Conservation (phyloP, 352 stramenopile species). For the Phytophthora hybrid region DNA sequence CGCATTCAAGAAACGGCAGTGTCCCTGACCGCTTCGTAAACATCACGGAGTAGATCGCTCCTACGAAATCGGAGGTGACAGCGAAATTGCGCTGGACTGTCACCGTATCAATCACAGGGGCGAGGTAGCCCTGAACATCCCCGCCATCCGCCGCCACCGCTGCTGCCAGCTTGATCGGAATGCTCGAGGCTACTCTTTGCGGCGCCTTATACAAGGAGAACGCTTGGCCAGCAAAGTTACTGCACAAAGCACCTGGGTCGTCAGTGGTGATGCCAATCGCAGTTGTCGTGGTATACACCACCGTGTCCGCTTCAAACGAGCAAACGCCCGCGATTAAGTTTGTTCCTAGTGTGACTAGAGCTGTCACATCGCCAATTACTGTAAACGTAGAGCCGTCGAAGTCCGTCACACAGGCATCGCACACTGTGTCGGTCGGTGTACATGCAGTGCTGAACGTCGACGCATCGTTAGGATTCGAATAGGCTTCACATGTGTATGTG, state of each 20-base stretch:
- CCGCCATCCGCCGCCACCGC: slow-evolving; percentile 48
- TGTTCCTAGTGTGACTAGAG: slow-evolving; percentile 11
- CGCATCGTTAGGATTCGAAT: slow-evolving; percentile 77
- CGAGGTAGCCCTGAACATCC: slow-evolving; percentile 56
- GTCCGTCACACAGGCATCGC: slow-evolving; percentile 64
- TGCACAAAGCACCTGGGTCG: slow-evolving; percentile 67
- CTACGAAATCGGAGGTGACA: slow-evolving; percentile 62
- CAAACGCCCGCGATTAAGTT: slow-evolving; percentile 66
- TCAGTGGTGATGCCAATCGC: slow-evolving; percentile 44
- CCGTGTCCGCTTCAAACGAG: slow-evolving; percentile 55
- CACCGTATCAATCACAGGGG: slow-evolving; percentile 63
- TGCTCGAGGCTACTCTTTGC: slow-evolving; percentile 37
- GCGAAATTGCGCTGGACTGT: slow-evolving; percentile 44
- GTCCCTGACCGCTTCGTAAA: slow-evolving; percentile 70
- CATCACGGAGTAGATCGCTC: slow-evolving; percentile 68
- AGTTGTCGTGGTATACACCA: slow-evolving; percentile 27
- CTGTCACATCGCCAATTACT: slow-evolving; percentile 31
- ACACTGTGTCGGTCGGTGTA: slow-evolving; percentile 45
- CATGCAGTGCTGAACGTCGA: slow-evolving; percentile 69
- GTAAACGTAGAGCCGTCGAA: slow-evolving; percentile 73
- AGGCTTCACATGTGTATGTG: slow-evolving; percentile 82
- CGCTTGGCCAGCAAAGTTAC: slow-evolving; percentile 44
- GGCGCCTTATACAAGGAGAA: slow-evolving; percentile 69
- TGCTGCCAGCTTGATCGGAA: slow-evolving; percentile 54
- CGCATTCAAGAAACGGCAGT: slow-evolving; percentile 63